Evolutionary conservation across 2,329 filamentous ascomycete species (phyloP).

Genomic region (Ceratocystis destructans): DNA sequence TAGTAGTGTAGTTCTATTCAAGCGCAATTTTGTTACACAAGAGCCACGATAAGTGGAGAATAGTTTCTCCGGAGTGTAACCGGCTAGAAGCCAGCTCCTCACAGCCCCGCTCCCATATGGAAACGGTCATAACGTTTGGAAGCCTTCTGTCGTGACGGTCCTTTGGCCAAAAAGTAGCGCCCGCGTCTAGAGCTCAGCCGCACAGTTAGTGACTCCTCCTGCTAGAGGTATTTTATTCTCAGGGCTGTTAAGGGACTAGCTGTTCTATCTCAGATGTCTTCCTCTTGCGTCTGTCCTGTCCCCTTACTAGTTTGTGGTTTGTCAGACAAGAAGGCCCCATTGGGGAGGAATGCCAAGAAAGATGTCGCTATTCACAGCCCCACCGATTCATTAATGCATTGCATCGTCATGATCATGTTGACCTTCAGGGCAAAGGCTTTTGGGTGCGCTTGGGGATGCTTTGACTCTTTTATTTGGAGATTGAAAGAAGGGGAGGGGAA

Average conservation of each 20-base stretch:
- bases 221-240: background rate
- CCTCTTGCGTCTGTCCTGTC: background rate
- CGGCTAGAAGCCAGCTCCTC: background rate
- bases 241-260: background rate
- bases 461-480: background rate
- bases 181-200: background rate
- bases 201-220: background rate
- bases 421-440: background rate
- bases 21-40: background rate
- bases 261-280: background rate
- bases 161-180: background rate
- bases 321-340: background rate
- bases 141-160: background rate
- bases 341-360: slow-evolving; percentile 6
- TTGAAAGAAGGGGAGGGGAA: background rate
- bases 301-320: background rate
- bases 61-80: background rate
- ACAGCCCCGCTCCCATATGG: background rate
- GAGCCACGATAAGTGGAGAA: background rate
- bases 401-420: slow-evolving; percentile 1
- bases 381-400: background rate
- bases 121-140: background rate
- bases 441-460: background rate
- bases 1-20: too few species aligned
- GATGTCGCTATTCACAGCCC: background rate